Base-by-base conservation (phyloP, 2,329 filamentous ascomycete genomes). In the Colletotrichum simmondsii region DNA sequence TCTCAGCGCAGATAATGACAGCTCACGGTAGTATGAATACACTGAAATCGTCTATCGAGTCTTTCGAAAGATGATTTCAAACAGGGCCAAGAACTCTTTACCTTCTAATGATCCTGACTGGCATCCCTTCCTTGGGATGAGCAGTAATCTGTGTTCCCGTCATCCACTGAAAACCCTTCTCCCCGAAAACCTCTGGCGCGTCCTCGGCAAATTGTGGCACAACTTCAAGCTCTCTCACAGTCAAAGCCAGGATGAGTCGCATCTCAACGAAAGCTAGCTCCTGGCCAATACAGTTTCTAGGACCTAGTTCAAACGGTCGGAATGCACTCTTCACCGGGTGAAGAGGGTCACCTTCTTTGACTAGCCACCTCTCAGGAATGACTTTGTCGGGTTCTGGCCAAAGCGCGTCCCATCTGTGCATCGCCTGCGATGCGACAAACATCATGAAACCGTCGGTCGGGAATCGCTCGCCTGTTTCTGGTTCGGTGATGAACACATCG, bases 221-320 rank as follows among this genome's bases (percentile, higher is more conserved):
- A 70, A 91, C 84, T 58, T 89, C 86, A 61, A 89, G 87, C 35
- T 85, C 84, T 59, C 87, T 77, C 11, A 86, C 77, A 0, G 85
- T 85, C 75, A 90, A 78, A 4, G 86, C 85, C 37, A 91, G 77
- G 8, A 87, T 84, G 30, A 87, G 80, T 72, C 85, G 85, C 32
- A 87, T 76, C 78, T 91, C 88, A n/a, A 88, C 80, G 79, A 86
- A 85, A 0, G 86, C 88, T 37, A 91, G 80, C 74, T 88, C 86
- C 77, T 90, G 87, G 1, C 89, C 89, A 26, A 91, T 85, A 75
- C 89, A 91, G 52, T 84, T 86, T 16, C 89, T 78, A 4, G 84
- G 84, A 0, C 88, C 88, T 66, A 86, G 81, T 75, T 87, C 86
- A 75, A 91, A 91, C 0, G 88, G 84, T n/a, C 88, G 81, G 81